Evolutionary conservation across 2,329 filamentous ascomycete genomes (phyloP).

Genomic region (Kalmusia sp.): DNA sequence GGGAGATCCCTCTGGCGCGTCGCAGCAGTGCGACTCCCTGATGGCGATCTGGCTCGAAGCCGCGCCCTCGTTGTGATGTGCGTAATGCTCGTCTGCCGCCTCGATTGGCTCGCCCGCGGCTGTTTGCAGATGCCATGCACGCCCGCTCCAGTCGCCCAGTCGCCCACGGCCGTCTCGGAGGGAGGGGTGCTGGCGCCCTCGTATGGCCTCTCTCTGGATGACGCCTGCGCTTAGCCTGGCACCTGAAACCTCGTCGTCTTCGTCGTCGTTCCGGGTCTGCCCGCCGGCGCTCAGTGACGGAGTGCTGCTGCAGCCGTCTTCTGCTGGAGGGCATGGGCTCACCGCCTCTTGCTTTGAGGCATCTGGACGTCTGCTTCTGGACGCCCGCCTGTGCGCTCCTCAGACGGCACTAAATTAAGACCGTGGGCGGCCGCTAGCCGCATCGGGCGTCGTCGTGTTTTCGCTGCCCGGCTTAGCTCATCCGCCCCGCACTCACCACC

Average conservation of each 20-base stretch:
- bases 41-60: slow-evolving; percentile 1
- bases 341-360: slow-evolving; percentile 24
- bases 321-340: slow-evolving; percentile 12
- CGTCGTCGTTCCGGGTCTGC: slow-evolving; percentile 33
- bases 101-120: slow-evolving; percentile 19
- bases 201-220: slow-evolving; percentile 16
- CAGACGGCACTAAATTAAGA: slow-evolving; percentile 8
- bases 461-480: slow-evolving; percentile 13
- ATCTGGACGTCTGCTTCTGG: not conserved
- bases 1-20: not conserved
- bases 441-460: slow-evolving; percentile 3
- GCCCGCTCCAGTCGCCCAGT: slow-evolving; percentile 15
- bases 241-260: slow-evolving; percentile 24
- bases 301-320: not conserved
- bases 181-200: slow-evolving; percentile 12
- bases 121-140: slow-evolving; percentile 25
- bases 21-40: slow-evolving; percentile 12
- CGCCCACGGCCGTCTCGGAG: slow-evolving; percentile 15
- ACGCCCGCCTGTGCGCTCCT: not conserved
- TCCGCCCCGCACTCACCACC: slow-evolving; percentile 15
- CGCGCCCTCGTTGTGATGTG: slow-evolving; percentile 14
- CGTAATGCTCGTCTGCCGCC: slow-evolving; percentile 13
- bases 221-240: slow-evolving; percentile 4
- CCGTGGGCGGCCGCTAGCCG: slow-evolving; percentile 7
- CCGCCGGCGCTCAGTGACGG: slow-evolving; percentile 18